Evolutionary conservation across 768 basidiomycete species (phyloP).

Genomic region (Amanita subjunquillea): DNA sequence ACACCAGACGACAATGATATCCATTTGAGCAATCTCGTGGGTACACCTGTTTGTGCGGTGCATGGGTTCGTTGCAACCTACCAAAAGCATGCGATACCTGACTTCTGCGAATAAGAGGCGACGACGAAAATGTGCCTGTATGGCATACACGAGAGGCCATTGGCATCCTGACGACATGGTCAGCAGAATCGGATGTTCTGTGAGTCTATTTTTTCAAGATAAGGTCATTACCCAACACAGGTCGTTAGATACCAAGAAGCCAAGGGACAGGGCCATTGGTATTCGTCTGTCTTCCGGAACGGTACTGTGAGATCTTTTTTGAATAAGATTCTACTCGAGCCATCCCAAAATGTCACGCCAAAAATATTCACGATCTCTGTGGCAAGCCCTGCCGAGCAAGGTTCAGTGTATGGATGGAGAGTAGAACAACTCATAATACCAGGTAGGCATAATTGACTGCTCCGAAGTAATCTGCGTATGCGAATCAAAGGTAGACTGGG

Average conservation of each 20-base stretch:
- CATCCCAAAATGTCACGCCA: constrained; percentile 7
- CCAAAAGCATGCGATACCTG: not conserved
- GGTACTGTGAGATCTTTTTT: constrained; percentile 47
- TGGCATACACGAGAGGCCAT: constrained; percentile 73
- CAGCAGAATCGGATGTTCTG: constrained; percentile 34
- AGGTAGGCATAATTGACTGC: constrained; percentile 46
- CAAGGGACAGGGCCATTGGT: constrained; percentile 60
- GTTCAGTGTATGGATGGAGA: constrained; percentile 60
- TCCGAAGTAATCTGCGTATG: not conserved
- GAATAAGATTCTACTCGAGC: constrained; percentile 16
- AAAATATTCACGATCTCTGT: constrained; percentile 63
- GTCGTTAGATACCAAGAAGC: constrained; percentile 49
- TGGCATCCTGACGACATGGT: constrained; percentile 48
- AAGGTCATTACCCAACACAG: not conserved
- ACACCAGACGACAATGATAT: constrained; percentile 85
- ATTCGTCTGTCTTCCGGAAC: constrained; percentile 46
- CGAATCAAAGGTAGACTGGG: not conserved
- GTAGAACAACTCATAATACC: constrained; percentile 50
- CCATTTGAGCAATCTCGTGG: constrained; percentile 67
- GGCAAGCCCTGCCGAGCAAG: constrained; percentile 56
- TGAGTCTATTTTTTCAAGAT: not conserved
- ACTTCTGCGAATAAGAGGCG: constrained; percentile 33
- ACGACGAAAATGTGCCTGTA: constrained; percentile 80
- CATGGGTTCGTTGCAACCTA: constrained; percentile 50
- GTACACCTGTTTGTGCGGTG: constrained; percentile 61